Evolutionary conservation across 768 basidiomycete species (phyloP), one percentile per base, ranked within the genome.

Genomic region (Favolaschia claudopus): DNA sequence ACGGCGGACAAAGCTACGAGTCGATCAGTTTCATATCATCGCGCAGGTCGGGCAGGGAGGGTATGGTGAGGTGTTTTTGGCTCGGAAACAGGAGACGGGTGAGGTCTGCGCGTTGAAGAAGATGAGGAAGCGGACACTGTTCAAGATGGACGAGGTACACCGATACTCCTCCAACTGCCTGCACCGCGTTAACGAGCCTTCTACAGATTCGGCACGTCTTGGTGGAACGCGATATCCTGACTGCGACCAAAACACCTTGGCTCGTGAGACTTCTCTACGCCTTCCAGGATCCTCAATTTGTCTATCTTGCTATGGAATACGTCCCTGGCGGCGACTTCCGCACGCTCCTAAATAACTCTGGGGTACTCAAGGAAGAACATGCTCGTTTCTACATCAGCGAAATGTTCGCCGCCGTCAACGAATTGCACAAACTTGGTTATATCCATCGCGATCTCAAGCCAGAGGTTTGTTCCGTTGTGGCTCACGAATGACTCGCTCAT

Each of bases 11-110:
- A 99, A 97, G 71, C 82, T 99, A 38, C 86, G 88, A 58, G 87
- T 99, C 24, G 94, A 98, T 45, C 93, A 96, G 69, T 99, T 99
- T 75, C 93, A 97, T 69, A 96, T 99, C 72, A 96, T 99, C 63
- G 95, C 95, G 1, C 97, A 99, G 74, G 95, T 99, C 44, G 97
- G 97, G 1, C 97, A 99, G 77, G 97, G 97, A 13, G 97, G 97
- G 3, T 99, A 99, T 74, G 97, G 97, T 6, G 96, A 98, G 64
- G 97, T 99, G 24, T 99, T 92, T 70, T 82, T 99, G 48, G 97
- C 97, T 10, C 81, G 96, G 37, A 97, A 98, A 72, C 90, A 89
- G 65, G 97, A 99, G 67, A 92, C 96, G 1, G 93, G 95, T 25
- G 94, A 99, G 71, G 92, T 99, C 10, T 98, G 96, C 63, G 97